Evolutionary conservation across 2,329 filamentous ascomycete species (phyloP).

Genomic region (Xylaria sp.): DNA sequence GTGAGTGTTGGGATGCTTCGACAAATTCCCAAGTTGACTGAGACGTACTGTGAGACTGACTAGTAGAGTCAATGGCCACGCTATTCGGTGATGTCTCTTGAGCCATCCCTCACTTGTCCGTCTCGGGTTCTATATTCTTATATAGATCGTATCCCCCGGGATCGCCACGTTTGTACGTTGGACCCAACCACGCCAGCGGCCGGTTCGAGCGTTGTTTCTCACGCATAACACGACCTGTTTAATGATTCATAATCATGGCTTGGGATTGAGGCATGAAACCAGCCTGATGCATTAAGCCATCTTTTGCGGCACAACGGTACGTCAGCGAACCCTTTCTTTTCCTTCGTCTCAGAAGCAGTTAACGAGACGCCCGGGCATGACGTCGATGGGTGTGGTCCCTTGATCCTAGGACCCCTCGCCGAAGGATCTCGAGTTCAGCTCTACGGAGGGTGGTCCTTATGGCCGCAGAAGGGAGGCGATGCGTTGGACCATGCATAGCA

Average conservation of each 20-base stretch:
- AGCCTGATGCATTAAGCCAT: constrained; percentile 18
- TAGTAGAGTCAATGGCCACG: background rate
- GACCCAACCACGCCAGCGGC: background rate
- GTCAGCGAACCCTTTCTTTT: constrained; percentile 11
- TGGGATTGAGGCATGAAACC: constrained; percentile 14
- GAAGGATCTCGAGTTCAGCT: background rate
- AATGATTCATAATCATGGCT: constrained; percentile 24
- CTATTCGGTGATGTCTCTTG: background rate
- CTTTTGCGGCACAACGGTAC: constrained; percentile 19
- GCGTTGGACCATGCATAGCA: constrained; percentile 18
- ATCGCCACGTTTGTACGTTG: background rate
- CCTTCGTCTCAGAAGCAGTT: constrained; percentile 9
- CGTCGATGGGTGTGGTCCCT: constrained; percentile 1
- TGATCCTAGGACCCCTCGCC: constrained; percentile 4
- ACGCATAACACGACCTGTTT: constrained; percentile 20
- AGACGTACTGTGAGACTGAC: background rate
- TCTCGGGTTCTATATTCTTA: constrained; percentile 6
- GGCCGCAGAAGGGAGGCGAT: constrained; percentile 10
- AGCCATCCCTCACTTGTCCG: background rate
- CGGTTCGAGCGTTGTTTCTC: constrained; percentile 9
- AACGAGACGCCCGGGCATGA: constrained; percentile 16
- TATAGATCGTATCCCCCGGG: constrained; percentile 2
- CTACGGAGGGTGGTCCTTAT: constrained; percentile 2
- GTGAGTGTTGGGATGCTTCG: constrained; percentile 18
- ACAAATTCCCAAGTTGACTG: background rate